Base-by-base conservation (phyloP, 768 basidiomycete genomes). In the Steccherinum ochraceum region DNA sequence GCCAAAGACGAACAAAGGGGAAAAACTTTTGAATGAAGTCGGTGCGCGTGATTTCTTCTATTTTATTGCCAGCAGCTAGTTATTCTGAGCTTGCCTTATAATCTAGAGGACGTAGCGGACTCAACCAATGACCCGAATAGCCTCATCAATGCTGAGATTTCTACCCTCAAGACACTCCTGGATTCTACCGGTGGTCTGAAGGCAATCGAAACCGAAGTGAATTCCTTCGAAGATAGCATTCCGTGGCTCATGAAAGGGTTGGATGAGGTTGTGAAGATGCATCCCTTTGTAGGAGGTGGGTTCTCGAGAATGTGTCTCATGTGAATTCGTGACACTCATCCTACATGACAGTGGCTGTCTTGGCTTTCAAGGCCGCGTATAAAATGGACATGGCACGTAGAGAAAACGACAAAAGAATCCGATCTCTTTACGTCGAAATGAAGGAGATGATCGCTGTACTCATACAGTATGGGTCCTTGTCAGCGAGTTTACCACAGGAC, bases 341-440 rank as follows among this genome's bases (percentile, higher is more conserved):
- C 18, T 25, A 25, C 5, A 23, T 16, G 5, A 12, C 24, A 68
- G 79, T 76, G 42, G 76, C 71, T 24, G 73, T 79, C n/a, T 58
- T 71, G 12, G 77, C 78, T 1, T 81, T 81, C 61, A 68, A 72
- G 27, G 64, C 75, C 0, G 76, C 76, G 3, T 67, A 77, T 21
- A 69, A 71, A 12, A 62, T 80, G 26, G 77, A 79, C 47, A 49
- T 73, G 49, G 73, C 72, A 2, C 65, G 78, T 20, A 64, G 74
- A 21, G 76, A 77, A 21, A 81, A 81, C 48, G 74, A 80, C 50
- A 71, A 69, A 50, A 78, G 76, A 52, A 68, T 79, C 5, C 51
- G 72, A 2, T 63, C 68, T 2, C 63, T 81, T 4, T 74, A 74
- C 27, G 58, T 73, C 10, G 71, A 76, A 52, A 81, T 81, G 77